A percentile compares a stretch with the other conserved stretches of the same genome.
Conservation (phyloP, 2,329 filamentous ascomycete genomes). For the Scytalidium sp. region DNA sequence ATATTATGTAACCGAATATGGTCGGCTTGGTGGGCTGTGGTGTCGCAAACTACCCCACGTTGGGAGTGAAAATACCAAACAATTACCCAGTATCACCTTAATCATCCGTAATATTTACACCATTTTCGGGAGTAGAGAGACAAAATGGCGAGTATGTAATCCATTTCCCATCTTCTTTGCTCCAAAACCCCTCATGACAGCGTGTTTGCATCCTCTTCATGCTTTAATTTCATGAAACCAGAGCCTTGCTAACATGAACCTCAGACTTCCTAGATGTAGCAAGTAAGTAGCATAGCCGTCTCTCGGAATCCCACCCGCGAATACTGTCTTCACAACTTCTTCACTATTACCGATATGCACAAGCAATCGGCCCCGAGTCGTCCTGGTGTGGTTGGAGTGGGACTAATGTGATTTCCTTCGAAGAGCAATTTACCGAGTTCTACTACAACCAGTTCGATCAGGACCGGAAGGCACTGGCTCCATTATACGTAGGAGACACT, state of each 20-base stretch:
- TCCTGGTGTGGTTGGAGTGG: conserved; percentile 1
- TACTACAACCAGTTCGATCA: conserved; percentile 89
- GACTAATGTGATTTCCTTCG: conserved; percentile 20
- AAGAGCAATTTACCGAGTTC: conserved; percentile 84
- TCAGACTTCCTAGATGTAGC: conserved; percentile 38
- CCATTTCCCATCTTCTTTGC: background rate
- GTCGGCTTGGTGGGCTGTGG: background rate
- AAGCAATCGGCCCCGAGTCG: background rate
- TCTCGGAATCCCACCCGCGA: background rate
- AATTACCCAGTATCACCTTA: background rate
- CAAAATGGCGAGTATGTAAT: conserved; percentile 29
- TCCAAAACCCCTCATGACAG: background rate
- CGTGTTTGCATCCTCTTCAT: background rate
- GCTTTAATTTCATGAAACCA: background rate
- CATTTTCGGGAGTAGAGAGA: background rate
- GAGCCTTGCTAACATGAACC: conserved; percentile 15
- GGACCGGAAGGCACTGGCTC: conserved; percentile 60
- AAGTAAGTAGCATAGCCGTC: conserved; percentile 30
- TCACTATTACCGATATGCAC: background rate
- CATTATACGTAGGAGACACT: conserved; percentile 74
- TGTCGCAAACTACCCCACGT: background rate
- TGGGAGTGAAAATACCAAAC: background rate
- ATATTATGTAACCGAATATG: background rate
- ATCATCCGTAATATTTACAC: background rate
- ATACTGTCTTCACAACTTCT: background rate